Percentiles rank a stretch among this genome's conserved stretches.
These are phyloP conservation scores for Astragalus glycyphyllos DNA, from an alignment of 306 rosid species.

Conservation along the genomic window DNA sequence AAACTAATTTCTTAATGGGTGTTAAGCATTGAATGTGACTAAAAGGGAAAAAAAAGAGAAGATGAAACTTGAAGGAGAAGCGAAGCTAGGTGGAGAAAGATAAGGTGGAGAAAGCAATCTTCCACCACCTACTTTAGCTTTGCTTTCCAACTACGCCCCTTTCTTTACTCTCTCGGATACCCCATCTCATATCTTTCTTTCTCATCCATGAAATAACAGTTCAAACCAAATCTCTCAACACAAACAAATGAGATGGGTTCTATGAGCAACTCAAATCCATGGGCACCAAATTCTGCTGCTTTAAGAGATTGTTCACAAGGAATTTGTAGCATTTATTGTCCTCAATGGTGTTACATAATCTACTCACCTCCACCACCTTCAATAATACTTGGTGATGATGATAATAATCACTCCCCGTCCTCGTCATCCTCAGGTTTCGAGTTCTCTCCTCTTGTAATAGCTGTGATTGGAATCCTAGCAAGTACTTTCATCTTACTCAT, in stretches of 20 bases:
- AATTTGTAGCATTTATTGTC: slow-evolving; percentile 80
- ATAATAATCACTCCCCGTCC: not conserved
- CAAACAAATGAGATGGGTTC: slow-evolving; percentile 39
- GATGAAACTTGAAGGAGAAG: slow-evolving; percentile 10
- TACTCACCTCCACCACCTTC: slow-evolving; percentile 82
- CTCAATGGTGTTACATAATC: slow-evolving; percentile 76
- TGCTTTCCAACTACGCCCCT: slow-evolving; percentile 51
- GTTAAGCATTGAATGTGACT: no score
- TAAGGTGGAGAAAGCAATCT: slow-evolving; percentile 34
- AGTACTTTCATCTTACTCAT: slow-evolving; percentile 64
- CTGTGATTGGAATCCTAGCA: slow-evolving; percentile 72
- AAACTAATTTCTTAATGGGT: no score
- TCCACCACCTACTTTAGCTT: slow-evolving; percentile 57
- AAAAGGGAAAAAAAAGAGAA: not conserved
- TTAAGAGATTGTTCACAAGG: slow-evolving; percentile 69
- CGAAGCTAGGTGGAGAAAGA: not conserved
- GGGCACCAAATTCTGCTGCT: slow-evolving; percentile 48
- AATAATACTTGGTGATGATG: slow-evolving; percentile 6
- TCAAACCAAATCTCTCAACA: not conserved
- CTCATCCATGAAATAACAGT: not conserved
- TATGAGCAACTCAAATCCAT: slow-evolving; percentile 51
- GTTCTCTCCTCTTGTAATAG: slow-evolving; percentile 79
- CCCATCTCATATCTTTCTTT: slow-evolving; percentile 19
- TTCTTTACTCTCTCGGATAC: slow-evolving; percentile 13
- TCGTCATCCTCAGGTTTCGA: slow-evolving; percentile 35